These are phyloP conservation scores for Cladorrhinum sp. DNA, from an alignment of 2,329 filamentous ascomycete genomes.

Conservation along the genomic window DNA sequence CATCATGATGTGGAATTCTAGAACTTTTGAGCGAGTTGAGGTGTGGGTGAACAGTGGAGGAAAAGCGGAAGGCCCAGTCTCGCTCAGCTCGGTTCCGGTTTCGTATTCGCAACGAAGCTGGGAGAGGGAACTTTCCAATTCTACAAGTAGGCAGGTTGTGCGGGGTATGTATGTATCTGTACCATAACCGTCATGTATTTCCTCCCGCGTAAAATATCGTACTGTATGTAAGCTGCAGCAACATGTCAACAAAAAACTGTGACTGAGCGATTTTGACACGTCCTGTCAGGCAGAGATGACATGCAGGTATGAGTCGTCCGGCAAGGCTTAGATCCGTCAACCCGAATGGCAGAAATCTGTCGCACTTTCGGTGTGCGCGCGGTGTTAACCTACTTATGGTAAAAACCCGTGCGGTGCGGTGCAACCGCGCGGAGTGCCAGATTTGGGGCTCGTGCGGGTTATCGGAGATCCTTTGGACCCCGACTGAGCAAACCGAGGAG, in stretches of 20 bases:
- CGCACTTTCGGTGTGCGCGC: background rate
- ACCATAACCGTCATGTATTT: too few species aligned
- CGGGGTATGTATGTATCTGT: too few species aligned
- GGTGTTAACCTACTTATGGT: background rate
- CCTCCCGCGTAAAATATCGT: background rate
- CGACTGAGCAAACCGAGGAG: constrained; percentile 9
- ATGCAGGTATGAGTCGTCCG: background rate
- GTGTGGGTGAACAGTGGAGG: too few species aligned
- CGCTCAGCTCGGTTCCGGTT: background rate
- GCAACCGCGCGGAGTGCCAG: background rate
- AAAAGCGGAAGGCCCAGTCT: background rate
- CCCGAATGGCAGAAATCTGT: background rate
- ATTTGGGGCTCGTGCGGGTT: constrained; percentile 6
- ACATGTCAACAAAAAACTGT: background rate
- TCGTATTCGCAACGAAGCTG: constrained; percentile 3
- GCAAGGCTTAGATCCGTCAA: background rate
- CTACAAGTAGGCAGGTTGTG: background rate
- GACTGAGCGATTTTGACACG: too few species aligned
- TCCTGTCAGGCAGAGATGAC: background rate
- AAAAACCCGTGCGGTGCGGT: background rate
- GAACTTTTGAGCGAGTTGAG: background rate
- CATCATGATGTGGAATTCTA: background rate
- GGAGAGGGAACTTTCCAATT: background rate
- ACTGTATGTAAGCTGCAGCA: too few species aligned
- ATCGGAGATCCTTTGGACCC: constrained; percentile 21